These are phyloP conservation scores for Petasospora fabianii DNA, from an alignment of 1,139 yeast genomes.

Conservation along the genomic window DNA sequence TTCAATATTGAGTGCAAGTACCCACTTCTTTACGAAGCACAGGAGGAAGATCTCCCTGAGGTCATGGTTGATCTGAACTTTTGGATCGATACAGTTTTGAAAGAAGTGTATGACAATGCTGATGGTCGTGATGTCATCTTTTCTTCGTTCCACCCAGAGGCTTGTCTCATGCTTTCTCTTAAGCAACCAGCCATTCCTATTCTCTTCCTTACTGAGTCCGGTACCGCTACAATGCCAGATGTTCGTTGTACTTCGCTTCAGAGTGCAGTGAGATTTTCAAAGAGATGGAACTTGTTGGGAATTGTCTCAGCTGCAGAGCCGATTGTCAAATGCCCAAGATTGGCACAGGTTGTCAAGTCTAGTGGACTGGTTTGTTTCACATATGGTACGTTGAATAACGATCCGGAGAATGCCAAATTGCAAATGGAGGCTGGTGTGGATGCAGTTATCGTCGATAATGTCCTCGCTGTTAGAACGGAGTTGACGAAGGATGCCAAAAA, in stretches of 20 bases:
- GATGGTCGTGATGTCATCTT: slow-evolving; percentile 83
- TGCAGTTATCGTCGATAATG: slow-evolving; percentile 96
- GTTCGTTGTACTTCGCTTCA: slow-evolving; percentile 84
- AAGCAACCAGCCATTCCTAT: slow-evolving; percentile 94
- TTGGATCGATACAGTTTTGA: slow-evolving; percentile 83
- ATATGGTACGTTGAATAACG: slow-evolving; percentile 81
- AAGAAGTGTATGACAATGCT: slow-evolving; percentile 74
- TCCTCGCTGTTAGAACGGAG: slow-evolving; percentile 86
- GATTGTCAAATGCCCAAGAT: slow-evolving; percentile 79
- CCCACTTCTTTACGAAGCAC: slow-evolving; percentile 94
- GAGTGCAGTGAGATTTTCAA: slow-evolving; percentile 87
- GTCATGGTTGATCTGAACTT: slow-evolving; percentile 79
- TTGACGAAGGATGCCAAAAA: slow-evolving; percentile 35
- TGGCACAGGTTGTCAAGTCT: slow-evolving; percentile 84
- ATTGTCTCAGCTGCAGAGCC: slow-evolving; percentile 89
- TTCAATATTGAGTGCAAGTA: slow-evolving; percentile 94
- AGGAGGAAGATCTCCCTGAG: slow-evolving; percentile 83
- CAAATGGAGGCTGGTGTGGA: slow-evolving; percentile 96
- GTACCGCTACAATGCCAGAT: slow-evolving; percentile 82
- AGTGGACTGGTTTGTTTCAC: slow-evolving; percentile 93
- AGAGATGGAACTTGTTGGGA: slow-evolving; percentile 89
- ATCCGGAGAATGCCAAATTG: slow-evolving; percentile 76
- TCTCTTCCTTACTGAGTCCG: slow-evolving; percentile 84
- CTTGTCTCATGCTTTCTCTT: slow-evolving; percentile 77
- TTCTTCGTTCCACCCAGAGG: slow-evolving; percentile 93